phyloP scores from a whole-genome alignment of 345 rosid species.

The Syzygium oleosum region DNA sequence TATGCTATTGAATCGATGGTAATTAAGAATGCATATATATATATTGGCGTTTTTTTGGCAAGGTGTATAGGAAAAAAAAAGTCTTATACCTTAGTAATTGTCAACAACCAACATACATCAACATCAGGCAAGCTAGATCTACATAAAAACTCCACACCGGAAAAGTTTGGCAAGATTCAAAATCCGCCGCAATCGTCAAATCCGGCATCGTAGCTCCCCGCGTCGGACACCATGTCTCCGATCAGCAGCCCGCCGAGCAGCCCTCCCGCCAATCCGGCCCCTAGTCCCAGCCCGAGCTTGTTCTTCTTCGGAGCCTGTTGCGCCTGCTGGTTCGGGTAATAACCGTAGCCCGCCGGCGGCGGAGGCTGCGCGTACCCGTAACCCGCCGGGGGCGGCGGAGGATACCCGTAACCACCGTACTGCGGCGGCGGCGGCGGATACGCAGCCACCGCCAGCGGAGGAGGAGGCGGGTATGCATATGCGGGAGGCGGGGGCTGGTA shows the following conservation, averaged over 20 bases:
- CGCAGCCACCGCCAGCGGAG: not conserved
- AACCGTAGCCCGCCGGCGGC: constrained; percentile 30
- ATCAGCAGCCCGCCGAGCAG: constrained; percentile 62
- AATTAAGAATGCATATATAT: too few species aligned
- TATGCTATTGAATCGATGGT: too few species aligned
- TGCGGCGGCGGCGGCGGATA: constrained; percentile 16
- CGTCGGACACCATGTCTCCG: constrained; percentile 67
- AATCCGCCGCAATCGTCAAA: constrained; percentile 33
- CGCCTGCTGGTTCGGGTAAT: constrained; percentile 15
- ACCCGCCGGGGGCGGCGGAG: constrained; percentile 10
- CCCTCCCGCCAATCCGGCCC: constrained; percentile 75
- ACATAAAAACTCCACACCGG: not conserved
- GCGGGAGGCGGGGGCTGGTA: constrained; percentile 9
- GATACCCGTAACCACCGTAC: constrained; percentile 23
- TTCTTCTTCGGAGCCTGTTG: constrained; percentile 45
- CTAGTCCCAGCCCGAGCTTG: constrained; percentile 50
- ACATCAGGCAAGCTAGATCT: not conserved
- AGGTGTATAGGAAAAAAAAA: too few species aligned
- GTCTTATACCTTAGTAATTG: not conserved
- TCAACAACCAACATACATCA: not conserved
- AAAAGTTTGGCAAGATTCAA: not conserved
- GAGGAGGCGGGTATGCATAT: constrained; percentile 8
- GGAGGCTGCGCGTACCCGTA: constrained; percentile 27
- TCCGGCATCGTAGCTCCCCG: constrained; percentile 15
- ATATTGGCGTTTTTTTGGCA: not conserved